These are phyloP conservation scores for Cystobasidium ongulense DNA, from an alignment of 768 basidiomycete genomes.

Conservation along the genomic window DNA sequence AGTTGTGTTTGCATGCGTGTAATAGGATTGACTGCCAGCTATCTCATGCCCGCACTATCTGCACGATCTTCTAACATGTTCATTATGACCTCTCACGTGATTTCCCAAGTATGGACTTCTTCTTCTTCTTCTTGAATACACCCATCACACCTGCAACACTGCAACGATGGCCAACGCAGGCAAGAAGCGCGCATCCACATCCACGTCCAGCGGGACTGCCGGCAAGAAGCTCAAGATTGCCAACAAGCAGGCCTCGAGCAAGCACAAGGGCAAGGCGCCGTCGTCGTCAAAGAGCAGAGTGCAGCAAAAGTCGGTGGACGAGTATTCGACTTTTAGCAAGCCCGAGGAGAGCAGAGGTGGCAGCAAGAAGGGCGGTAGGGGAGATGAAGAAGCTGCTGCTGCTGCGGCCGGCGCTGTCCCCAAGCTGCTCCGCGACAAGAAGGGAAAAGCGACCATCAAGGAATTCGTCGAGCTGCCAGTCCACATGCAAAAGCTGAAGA, in stretches of 20 bases:
- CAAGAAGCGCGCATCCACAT: constrained; percentile 9
- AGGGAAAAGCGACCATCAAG: constrained; percentile 19
- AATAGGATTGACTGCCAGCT: too few species aligned
- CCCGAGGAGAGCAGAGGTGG: not conserved
- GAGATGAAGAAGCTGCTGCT: not conserved
- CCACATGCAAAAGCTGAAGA: not conserved
- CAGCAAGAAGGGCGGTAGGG: not conserved
- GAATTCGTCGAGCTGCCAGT: constrained; percentile 15
- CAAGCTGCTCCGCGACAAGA: constrained; percentile 15
- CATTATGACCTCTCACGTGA: not conserved
- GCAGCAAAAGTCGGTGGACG: constrained; percentile 1
- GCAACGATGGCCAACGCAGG: not conserved
- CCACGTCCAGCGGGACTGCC: not conserved
- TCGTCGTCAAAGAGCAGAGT: not conserved
- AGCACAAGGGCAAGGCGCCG: constrained; percentile 3
- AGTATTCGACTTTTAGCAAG: not conserved
- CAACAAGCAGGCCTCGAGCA: not conserved
- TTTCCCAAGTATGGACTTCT: not conserved
- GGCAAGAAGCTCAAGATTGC: constrained; percentile 2
- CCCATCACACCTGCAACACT: not conserved
- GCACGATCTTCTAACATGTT: too few species aligned
- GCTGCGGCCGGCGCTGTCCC: not conserved
- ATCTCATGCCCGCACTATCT: too few species aligned
- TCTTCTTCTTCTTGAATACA: not conserved
- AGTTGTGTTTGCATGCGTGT: not conserved